A percentile compares a stretch with the other conserved stretches of the same genome.
Evolutionary conservation across 495 filamentous ascomycete species (phyloP).

Genomic region (Penicillium canariense): DNA sequence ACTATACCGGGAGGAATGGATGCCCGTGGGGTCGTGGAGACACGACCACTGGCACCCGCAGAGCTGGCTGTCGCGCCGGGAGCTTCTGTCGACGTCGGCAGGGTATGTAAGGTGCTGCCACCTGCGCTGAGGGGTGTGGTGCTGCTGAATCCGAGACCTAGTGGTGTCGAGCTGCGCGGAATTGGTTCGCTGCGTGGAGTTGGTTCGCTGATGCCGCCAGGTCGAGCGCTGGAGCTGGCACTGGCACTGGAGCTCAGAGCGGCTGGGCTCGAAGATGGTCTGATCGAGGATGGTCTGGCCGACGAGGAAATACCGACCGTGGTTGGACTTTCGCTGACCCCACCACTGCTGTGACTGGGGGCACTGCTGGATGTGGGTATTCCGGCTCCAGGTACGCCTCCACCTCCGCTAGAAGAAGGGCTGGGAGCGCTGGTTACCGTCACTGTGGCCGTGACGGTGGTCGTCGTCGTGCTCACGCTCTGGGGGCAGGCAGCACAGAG

Average conservation of each 20-base stretch:
- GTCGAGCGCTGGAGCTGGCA: neutral
- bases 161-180: conserved; percentile 1
- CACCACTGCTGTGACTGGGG: neutral
- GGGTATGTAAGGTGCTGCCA: neutral
- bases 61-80: too few relatives aligned
- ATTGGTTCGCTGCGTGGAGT: neutral
- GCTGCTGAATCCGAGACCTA: neutral
- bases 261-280: neutral
- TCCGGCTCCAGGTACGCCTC: neutral
- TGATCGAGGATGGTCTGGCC: neutral
- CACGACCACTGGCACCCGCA: neutral
- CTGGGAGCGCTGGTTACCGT: conserved; percentile 12
- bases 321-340: neutral
- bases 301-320: neutral
- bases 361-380: neutral
- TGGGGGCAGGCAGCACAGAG: conserved; percentile 16
- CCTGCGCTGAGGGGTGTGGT: neutral
- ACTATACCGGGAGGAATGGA: conserved; percentile 2
- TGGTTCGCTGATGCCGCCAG: neutral
- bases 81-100: neutral
- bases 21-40: neutral
- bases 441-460: conserved; percentile 7
- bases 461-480: neutral
- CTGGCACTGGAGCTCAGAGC: neutral
- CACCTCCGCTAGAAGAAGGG: too few relatives aligned